Evolutionary conservation across 495 filamentous ascomycete species (phyloP).

Genomic region (Lophiostoma macrostomum): DNA sequence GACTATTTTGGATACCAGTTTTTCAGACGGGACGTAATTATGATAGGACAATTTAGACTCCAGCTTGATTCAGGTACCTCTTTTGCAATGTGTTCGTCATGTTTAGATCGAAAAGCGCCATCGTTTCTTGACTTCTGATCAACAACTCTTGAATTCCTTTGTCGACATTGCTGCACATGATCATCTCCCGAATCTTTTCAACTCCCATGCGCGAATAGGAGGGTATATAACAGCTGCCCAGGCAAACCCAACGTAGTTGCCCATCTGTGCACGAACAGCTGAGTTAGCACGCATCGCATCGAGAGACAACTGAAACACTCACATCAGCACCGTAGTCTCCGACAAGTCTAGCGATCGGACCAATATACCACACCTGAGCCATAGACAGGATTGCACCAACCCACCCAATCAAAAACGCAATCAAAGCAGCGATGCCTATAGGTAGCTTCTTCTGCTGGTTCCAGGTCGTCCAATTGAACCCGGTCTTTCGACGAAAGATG

Average conservation of each 20-base stretch:
- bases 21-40: too few relatives aligned
- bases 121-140: too few relatives aligned
- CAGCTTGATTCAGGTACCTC: too few relatives aligned
- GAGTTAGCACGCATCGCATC: conserved; percentile 3
- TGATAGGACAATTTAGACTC: too few relatives aligned
- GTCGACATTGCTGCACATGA: neutral
- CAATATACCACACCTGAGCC: conserved; percentile 46
- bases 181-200: conserved; percentile 41
- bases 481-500: conserved; percentile 47
- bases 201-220: conserved; percentile 39
- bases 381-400: conserved; percentile 42
- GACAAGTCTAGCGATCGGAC: conserved; percentile 40
- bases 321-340: conserved; percentile 62
- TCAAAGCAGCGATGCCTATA: conserved; percentile 40
- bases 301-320: conserved; percentile 15
- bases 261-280: conserved; percentile 40
- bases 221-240: conserved; percentile 44
- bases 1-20: too few relatives aligned
- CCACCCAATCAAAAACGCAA: conserved; percentile 45
- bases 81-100: too few relatives aligned
- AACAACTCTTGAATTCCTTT: too few relatives aligned
- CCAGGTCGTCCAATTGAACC: conserved; percentile 46
- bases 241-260: conserved; percentile 45
- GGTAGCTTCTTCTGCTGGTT: conserved; percentile 39
- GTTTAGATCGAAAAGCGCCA: too few relatives aligned